These are phyloP conservation scores for Pestalotiopsis sp. DNA, from an alignment of 2,329 filamentous ascomycete species.

Conservation along the genomic window DNA sequence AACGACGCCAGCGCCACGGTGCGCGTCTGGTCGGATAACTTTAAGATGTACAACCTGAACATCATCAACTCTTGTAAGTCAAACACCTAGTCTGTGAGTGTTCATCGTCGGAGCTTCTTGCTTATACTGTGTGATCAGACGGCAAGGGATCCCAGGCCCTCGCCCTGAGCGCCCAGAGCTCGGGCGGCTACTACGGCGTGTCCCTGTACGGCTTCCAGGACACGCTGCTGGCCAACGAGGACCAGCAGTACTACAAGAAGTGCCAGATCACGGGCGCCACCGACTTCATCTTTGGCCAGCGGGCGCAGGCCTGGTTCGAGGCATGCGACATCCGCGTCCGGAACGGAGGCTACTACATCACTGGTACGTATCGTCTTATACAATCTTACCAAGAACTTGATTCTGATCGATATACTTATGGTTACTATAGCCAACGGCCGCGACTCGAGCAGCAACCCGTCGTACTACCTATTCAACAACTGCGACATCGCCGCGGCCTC, in stretches of 20 bases:
- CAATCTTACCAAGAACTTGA: too few species aligned
- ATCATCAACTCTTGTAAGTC: constrained; percentile 42
- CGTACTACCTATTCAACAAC: constrained; percentile 50
- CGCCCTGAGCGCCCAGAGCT: constrained; percentile 45
- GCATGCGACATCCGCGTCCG: constrained; percentile 41
- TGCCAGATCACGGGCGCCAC: constrained; percentile 50
- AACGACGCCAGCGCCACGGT: constrained; percentile 57
- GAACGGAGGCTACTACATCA: constrained; percentile 40
- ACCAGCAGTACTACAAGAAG: constrained; percentile 49
- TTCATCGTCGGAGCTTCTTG: not conserved
- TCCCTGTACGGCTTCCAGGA: constrained; percentile 51
- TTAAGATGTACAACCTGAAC: constrained; percentile 66
- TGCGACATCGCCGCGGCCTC: constrained; percentile 42
- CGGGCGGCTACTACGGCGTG: constrained; percentile 50
- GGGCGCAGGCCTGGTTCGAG: constrained; percentile 46
- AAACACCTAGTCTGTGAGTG: not conserved
- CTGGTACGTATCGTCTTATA: constrained; percentile 31
- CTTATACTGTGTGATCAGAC: constrained; percentile 20
- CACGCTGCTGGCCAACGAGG: constrained; percentile 48
- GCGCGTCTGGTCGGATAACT: constrained; percentile 46
- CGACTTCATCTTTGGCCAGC: constrained; percentile 52
- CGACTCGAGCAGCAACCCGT: constrained; percentile 34
- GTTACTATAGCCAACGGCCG: constrained; percentile 42
- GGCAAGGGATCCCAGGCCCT: constrained; percentile 51
- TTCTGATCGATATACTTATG: not conserved